Evolutionary conservation across 257 asterid genomes (phyloP), one percentile per base, ranked within the genome.

Genomic region (Apocynum venetum): DNA sequence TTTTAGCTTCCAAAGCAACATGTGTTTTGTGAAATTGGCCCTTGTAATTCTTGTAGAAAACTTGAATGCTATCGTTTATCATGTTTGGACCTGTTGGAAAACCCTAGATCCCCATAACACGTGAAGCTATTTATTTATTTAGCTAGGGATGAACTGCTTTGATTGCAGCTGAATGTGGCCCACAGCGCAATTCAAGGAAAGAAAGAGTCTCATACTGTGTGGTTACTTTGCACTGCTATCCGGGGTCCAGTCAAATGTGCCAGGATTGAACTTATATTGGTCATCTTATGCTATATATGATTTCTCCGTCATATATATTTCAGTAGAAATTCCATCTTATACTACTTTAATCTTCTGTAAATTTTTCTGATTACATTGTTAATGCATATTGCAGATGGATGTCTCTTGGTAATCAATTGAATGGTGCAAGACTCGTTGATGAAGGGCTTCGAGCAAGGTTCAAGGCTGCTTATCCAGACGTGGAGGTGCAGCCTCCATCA

Each of bases 391-490:
- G 80, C 91, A 94, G 98, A 89, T 95, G 99, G 99, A 79, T 95
- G 85, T 86, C 99, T 25, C 94, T 93, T 2, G 98, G 99, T 48
- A 95, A 95, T 84, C 99, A 95, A 81, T 79, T 95, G 87, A 97
- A 80, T 82, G 98, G 99, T 52, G 98, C 88, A 14, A 84, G 97
- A 52, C 81, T 95, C 76, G 97, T 95, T 8, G 97, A 95, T 67
- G 99, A 93, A 59, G 99, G 99, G 79, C 89, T 95, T 44, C 85
- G 97, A 63, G 99, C 97, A n/a, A 89, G 99, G 83, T 95, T 93
- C 70, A 95, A 91, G 89, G 99, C 99, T 9, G 97, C 96, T 20
- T 95, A 93, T 79, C 93, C 97, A 0, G 99, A 93, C 64, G 97
- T 95, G 68, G 97, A 90, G 71, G 99, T 95, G 82, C 98, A 95